Conservation (phyloP, 805 yeast genomes). For the Ogataea siamensis region DNA sequence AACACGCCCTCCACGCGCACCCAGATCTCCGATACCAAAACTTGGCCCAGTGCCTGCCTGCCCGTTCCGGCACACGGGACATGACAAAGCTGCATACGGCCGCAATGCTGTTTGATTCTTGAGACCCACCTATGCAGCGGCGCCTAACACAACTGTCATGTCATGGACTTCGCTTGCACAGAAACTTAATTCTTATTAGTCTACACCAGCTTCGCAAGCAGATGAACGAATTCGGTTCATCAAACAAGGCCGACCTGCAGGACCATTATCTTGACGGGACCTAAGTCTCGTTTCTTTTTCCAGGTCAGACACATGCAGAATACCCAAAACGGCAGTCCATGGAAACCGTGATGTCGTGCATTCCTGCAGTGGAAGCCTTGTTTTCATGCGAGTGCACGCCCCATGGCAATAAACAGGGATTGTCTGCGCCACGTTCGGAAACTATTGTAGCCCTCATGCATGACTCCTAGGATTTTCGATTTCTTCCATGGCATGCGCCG, state of each 20-base stretch:
- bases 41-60: neutral
- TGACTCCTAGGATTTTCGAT: neutral
- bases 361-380: slow-evolving; percentile 5
- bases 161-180: neutral
- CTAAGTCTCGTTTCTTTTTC: neutral
- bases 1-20: slow-evolving; percentile 1
- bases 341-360: neutral
- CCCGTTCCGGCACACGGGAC: no score
- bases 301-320: neutral
- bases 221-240: neutral
- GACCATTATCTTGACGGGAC: slow-evolving; percentile 1
- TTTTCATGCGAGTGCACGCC: neutral
- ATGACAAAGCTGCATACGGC: no score
- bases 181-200: neutral
- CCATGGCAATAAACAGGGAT: neutral
- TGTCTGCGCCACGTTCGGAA: neutral
- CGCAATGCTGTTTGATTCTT: no score
- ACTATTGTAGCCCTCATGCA: slow-evolving; percentile 1
- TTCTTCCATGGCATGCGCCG: slow-evolving; percentile 10
- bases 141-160: no score
- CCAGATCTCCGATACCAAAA: neutral
- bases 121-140: no score
- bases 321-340: neutral
- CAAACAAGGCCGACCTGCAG: neutral
- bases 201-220: no score